Evolutionary conservation across 2,329 filamentous ascomycete species (phyloP), one percentile per base, ranked within the genome.

Genomic region (Calonectria crousiana): DNA sequence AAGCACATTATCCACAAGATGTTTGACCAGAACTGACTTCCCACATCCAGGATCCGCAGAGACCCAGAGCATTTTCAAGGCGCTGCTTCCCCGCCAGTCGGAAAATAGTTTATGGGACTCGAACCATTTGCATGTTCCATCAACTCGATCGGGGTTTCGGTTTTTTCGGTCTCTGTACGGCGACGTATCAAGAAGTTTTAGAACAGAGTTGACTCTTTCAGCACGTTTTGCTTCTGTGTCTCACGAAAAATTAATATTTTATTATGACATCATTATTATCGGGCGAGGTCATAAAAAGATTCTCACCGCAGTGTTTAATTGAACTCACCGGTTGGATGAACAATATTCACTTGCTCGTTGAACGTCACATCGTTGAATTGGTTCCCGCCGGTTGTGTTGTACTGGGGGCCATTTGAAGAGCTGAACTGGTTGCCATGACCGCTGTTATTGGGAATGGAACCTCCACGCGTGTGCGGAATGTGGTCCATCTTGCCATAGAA

Each of bases 21-120:
- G 53, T 11, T 38, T 60, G 3, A 30, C n/a, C 9, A 60, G 32
- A 16, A 60, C 53, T 26, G 53, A 60, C 32, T 60, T 60, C 13
- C 53, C 53, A 60, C 53, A 60, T 16, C 53, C 53, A 38, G 53
- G 53, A 14, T 60, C 53, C 34, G 53, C 53, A 60, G 53, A 60
- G 10, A 60, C 53, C 53, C 53, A 60, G 14, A 60, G 23, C 4
- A 60, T 6, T 16, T 30, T 26, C 1, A 20, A 11, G 6, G 20
- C 26, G 2, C 26, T n/a, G 3, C 20, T 26, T 2, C 26, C 2
- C 18, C 8, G 14, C 53, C 53, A 60, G 8, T 26, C 3, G 20
- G n/a, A 6, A 60, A 60, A 60, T 16, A 60, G 6, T 38, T n/a
- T 3, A 26, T 60, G 53, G 14, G 32, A 38, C n/a, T 60, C 34